Percentiles rank a stretch among this genome's conserved stretches.
phyloP scores from a whole-genome alignment of 176 grass and related monocot genomes.

The Avena atlantica region DNA sequence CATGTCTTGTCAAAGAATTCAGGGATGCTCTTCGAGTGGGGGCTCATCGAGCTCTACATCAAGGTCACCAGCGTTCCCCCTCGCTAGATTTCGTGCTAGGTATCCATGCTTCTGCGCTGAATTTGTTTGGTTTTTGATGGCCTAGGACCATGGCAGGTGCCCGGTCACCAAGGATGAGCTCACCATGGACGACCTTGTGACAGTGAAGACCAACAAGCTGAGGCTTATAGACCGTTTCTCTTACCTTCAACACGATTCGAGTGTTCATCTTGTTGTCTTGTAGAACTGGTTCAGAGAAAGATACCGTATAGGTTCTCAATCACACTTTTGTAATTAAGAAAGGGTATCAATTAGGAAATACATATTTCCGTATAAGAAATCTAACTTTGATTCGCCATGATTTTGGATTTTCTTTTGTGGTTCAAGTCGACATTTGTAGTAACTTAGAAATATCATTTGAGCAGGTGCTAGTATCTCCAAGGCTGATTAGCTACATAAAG shows the following conservation, averaged over 20 bases:
- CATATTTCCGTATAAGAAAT: background rate
- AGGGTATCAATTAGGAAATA: background rate
- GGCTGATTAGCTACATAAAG: background rate
- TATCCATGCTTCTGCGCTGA: background rate
- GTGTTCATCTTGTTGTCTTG: background rate
- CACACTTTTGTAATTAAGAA: background rate
- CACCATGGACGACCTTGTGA: constrained; percentile 76
- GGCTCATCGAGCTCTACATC: constrained; percentile 82
- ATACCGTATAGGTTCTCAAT: background rate
- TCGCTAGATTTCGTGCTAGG: background rate
- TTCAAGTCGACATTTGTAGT: background rate
- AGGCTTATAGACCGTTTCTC: background rate
- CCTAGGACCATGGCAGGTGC: constrained; percentile 86
- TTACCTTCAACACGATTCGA: background rate
- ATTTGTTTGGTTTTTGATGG: background rate
- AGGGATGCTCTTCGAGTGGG: constrained; percentile 83
- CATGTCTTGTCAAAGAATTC: constrained; percentile 95
- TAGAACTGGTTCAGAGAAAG: background rate
- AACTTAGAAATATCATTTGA: background rate
- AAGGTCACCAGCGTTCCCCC: constrained; percentile 43
- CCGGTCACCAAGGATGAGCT: constrained; percentile 95
- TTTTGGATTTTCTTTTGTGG: background rate
- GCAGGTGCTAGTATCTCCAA: background rate
- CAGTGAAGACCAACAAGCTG: constrained; percentile 95
- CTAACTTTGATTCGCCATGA: background rate